Evolutionary conservation across 1,139 yeast genomes (phyloP), one percentile per base, ranked within the genome.

Genomic region (Hyphopichia khmerensis): DNA sequence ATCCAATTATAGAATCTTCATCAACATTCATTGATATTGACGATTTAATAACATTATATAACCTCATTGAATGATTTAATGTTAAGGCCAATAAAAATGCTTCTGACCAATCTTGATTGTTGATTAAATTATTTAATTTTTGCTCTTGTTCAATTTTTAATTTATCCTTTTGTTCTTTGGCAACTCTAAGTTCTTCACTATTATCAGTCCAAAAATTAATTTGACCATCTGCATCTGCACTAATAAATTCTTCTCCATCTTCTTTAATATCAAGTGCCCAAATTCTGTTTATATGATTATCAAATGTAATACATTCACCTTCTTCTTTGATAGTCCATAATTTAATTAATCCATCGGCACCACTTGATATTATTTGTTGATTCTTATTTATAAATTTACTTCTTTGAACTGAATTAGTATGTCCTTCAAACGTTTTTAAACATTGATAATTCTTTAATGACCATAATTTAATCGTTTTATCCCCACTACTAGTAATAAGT

Each of bases 221-320:
- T 38, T 88, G 85, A 41, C 98, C 96, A 63, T 93, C 98, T 1
- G 96, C 97, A 62, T 95, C 98, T 1, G 96, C 98, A 43, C 90
- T 80, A 1, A 88, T 79, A 45, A 93, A 75, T 42, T 76, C 75
- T 13, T 75, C 76, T 21, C 95, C 96, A 51, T 85, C 87, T 29
- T 77, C 69, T 47, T 79, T 72, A 1, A 77, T 71, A 40, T 83
- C 82, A 44, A 93, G 65, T 0, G 97, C 87, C 99, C 99, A 95
- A 40, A 93, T 90, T 65, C 96, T 81, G 64, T 91, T 95, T 48
- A 84, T 89, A 61, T 93, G 99, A 52, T 87, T 87, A 64, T 91
- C 97, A 43, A 90, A 72, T 0, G 98, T 91, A 26, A 84, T 65
- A 56, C 87, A 80, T 57, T 93, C 99, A 31, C 90, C 95, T 39